Evolutionary conservation across 1,284 basidiomycete species (phyloP), one percentile per base, ranked within the genome.

Genomic region (Pterula multifida): DNA sequence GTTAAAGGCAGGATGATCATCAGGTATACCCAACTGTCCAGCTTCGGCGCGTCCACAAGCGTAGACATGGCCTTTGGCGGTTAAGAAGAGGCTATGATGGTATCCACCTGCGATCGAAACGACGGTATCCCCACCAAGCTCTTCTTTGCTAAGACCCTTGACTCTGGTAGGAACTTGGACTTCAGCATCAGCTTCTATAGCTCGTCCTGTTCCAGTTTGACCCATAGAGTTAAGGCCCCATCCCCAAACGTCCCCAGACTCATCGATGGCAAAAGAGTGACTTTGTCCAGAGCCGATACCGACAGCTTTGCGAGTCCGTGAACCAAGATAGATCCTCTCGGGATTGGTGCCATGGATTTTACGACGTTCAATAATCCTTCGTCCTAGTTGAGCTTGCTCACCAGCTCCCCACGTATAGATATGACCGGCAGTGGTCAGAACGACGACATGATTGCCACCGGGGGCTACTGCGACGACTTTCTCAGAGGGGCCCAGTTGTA

Each of bases 241-340:
- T 2, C 81, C 90, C 76, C 81, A 95, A 2, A 93, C 86, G 47
- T 77, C 76, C 35, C 91, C 93, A 21, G 73, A 69, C 55, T 83
- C 76, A 63, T 92, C 85, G 54, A 96, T 81, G 2, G 92, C 93
- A 58, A 95, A 96, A 0, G 90, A 92, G 63, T 90, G 86, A 65
- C 84, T 89, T 42, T 78, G 75, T 6, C 93, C 92, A 0, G 88
- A 78, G 3, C 88, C 91, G 55, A 96, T 71, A 42, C 71, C 70
- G 17, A 84, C 81, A 48, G 90, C 87, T 59, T 87, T 84, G 51
- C 83, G 78, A 21, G 65, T 60, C 26, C 79, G 75, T 23, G 58
- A 66, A 17, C 90, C 92, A 15, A 96, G 72, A 2, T 76, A 73
- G 45, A 95, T 74, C 57, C 83, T 83, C 61, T 90, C 85, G 0